Percentiles rank a stretch among this genome's conserved stretches.
Conservation (phyloP, 202 grass and related monocot species). For the Cymbopogon flexuosus region DNA sequence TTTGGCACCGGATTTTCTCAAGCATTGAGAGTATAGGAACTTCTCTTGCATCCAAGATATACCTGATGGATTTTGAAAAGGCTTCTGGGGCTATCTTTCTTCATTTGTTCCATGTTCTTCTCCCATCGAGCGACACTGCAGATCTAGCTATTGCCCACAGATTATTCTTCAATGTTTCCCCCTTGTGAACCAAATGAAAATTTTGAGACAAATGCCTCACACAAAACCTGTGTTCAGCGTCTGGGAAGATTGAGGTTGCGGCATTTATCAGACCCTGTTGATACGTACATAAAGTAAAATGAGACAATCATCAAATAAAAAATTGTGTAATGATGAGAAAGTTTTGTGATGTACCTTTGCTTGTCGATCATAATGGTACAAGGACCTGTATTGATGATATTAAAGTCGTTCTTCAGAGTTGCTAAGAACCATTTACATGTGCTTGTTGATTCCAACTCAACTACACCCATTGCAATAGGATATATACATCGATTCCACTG, state of each 20-base stretch:
- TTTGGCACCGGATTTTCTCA: background rate
- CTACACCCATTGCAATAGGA: background rate
- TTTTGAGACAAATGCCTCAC: background rate
- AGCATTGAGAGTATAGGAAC: too few species aligned
- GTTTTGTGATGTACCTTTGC: background rate
- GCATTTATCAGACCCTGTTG: background rate
- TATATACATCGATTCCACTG: background rate
- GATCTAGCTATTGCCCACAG: background rate
- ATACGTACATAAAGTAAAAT: background rate
- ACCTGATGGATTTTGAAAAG: too few species aligned
- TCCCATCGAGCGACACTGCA: background rate
- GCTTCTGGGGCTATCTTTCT: too few species aligned
- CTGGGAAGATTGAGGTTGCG: background rate
- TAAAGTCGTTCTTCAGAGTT: background rate
- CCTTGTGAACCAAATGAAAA: background rate
- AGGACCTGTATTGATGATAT: background rate
- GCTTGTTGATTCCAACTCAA: background rate
- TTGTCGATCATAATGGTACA: background rate
- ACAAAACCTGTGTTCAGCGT: background rate
- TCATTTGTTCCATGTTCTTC: background rate
- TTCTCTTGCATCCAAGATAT: constrained; percentile 8
- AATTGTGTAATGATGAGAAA: background rate
- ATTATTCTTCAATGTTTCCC: background rate
- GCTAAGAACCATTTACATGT: background rate
- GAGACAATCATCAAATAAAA: background rate